Evolutionary conservation across 495 filamentous ascomycete species (phyloP), one percentile per base, ranked within the genome.

Genomic region (Neurospora pannonica): DNA sequence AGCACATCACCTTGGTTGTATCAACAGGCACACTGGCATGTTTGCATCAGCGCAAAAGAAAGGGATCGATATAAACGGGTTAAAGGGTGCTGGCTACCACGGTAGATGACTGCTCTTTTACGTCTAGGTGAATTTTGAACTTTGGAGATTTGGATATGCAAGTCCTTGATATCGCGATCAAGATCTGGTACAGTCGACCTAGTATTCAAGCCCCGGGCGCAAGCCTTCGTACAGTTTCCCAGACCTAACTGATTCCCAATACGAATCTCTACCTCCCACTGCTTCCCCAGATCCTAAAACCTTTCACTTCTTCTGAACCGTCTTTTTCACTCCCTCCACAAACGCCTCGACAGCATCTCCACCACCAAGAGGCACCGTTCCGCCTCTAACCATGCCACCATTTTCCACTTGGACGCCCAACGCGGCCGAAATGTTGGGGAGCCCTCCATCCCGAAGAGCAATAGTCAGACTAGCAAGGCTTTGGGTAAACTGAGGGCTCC

Each of bases 261-360:
- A 13, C 21, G 4, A 3, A 54, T 24, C 21, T 10, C 21, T 13
- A 13, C 13, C 21, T 54, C 46, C 4, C 19, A 8, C 10, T 4
- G 11, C 46, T 5, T 60, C 21, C 21, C 1, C n/a, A 0, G 10
- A 5, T 24, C 9, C 21, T 13, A 21, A 13, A 31, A 5, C 0
- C 34, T 3, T 74, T 71, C 74, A 81, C 73, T 85, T 79, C 79
- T 89, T 84, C 80, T 93, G 86, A 8, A 96, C 90, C 39, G 89
- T 89, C 84, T 88, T 89, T 86, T 92, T 94, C 38, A 98, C 88
- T 13, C 95, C 97, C 73, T 93, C 88, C 39, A 99, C 85, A 83
- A 98, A 99, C 10, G 92, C 92, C 82, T 97, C 92, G 4, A 99
- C 90, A 34, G 94, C 94, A 78, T 96, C 92, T 38, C 92, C 92